phyloP scores from a whole-genome alignment of 495 filamentous ascomycete species.

The Penicillium crystallinum region DNA sequence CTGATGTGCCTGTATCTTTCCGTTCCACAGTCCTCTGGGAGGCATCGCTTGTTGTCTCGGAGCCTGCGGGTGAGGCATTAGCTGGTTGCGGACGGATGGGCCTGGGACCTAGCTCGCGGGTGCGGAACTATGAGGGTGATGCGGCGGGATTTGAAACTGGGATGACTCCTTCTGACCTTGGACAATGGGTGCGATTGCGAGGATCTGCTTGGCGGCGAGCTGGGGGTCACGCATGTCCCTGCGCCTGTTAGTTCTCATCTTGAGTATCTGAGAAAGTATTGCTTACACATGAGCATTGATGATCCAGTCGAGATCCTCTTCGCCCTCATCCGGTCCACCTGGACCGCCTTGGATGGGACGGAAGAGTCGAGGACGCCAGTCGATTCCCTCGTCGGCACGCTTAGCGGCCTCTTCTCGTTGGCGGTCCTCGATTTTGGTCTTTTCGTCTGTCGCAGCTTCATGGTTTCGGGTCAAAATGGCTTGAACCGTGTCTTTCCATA shows the following conservation, averaged over 20 bases:
- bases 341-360: constrained; percentile 66
- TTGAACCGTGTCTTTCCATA: constrained; percentile 76
- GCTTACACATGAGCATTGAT: constrained; percentile 82
- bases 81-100: constrained; percentile 13
- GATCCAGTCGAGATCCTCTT: constrained; percentile 90
- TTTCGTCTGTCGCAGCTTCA: constrained; percentile 86
- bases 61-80: constrained; percentile 17
- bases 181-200: constrained; percentile 80
- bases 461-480: constrained; percentile 83
- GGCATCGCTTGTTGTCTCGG: constrained; percentile 7
- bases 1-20: constrained; percentile 44
- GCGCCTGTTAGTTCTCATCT: constrained; percentile 9
- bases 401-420: constrained; percentile 86
- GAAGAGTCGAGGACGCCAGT: constrained; percentile 89
- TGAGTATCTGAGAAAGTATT: neutral
- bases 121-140: constrained; percentile 9
- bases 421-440: constrained; percentile 86
- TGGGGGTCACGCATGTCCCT: constrained; percentile 67
- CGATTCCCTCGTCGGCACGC: constrained; percentile 72
- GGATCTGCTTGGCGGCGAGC: constrained; percentile 75
- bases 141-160: constrained; percentile 41
- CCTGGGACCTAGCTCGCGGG: constrained; percentile 4
- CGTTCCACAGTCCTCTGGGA: constrained; percentile 31
- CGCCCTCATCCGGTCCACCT: constrained; percentile 71
- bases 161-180: constrained; percentile 55